These are phyloP conservation scores for Aciculoconidium aculeatum DNA, from an alignment of 805 yeast species.

Conservation along the genomic window DNA sequence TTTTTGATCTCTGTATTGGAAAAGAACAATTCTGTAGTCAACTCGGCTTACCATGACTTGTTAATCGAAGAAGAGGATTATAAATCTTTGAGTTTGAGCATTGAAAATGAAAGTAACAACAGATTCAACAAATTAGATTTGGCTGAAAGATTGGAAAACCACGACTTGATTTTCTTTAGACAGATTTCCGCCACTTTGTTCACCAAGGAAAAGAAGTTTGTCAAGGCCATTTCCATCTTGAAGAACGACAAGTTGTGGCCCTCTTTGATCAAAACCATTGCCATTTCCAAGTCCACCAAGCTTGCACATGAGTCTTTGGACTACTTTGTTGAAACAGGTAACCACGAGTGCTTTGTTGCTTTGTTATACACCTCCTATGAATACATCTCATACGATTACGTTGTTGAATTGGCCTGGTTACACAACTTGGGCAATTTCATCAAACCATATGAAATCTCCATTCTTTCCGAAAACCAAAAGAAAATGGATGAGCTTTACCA, in stretches of 20 bases:
- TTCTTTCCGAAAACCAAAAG: constrained; percentile 72
- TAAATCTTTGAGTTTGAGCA: constrained; percentile 79
- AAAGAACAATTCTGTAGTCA: constrained; percentile 86
- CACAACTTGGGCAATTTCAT: constrained; percentile 76
- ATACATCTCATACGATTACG: constrained; percentile 72
- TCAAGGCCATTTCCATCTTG: constrained; percentile 78
- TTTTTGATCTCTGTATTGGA: constrained; percentile 87
- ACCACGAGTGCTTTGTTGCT: constrained; percentile 91
- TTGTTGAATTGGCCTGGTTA: constrained; percentile 87
- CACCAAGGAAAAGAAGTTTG: constrained; percentile 91
- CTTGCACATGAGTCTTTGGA: constrained; percentile 84
- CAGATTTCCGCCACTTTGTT: constrained; percentile 92
- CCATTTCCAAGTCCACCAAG: constrained; percentile 69
- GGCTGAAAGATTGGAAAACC: constrained; percentile 90
- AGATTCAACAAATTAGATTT: constrained; percentile 88
- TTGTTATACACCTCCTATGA: constrained; percentile 82
- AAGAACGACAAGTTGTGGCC: constrained; percentile 93
- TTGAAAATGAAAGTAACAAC: constrained; percentile 73
- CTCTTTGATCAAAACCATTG: constrained; percentile 89
- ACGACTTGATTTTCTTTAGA: constrained; percentile 85
- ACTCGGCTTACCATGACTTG: constrained; percentile 91
- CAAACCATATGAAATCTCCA: constrained; percentile 86
- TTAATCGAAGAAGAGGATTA: constrained; percentile 96
- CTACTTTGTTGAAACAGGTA: constrained; percentile 95
- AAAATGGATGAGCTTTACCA: constrained; percentile 57